Base-by-base conservation (phyloP, 306 rosid species). In the Lablab purpureus region DNA sequence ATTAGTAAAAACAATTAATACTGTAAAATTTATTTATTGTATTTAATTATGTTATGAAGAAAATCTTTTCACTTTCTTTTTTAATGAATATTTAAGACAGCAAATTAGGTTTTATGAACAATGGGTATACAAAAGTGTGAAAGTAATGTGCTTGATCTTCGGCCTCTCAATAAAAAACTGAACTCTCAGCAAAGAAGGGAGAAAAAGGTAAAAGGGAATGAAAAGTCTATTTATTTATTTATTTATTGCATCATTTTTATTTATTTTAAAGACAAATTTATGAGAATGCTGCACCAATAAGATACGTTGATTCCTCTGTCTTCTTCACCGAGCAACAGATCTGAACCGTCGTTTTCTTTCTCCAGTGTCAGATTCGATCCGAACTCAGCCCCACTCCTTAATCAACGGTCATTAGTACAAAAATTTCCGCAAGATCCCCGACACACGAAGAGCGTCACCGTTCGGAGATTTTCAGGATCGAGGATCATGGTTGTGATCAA, bases 331-430 rank as follows among this genome's bases (percentile, higher is more conserved):
- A 47, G 45, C 67, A 66, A 56, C 58, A 66, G 23, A 83, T 83
- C 83, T 37, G 77, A 36, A 25, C 86, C 77, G 80, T 83, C 73
- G 3, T 25, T 73, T 67, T 34, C 76, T 55, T 46, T 73, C 25
- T 70, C 15, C 51, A 22, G 19, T 10, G 55, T 77, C 55, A 41
- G 76, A 66, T 82, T 34, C 75, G 10, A 52, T 52, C 66, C 32
- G 12, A 52, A 45, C 4, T 7, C 49, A n/a, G 6, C 27, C 17
- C 22, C 52, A 45, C 14, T 18, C 22, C 21, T 62, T 66, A 28
- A 30, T 74, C 65, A 30, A 67, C 23, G 55, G 27, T 45, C 52
- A 65, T 52, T 43, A 66, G 46, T 17, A 11, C 52, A 25, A 46
- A 50, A 50, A 5, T 9, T 22, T 32, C n/a, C 2, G 0, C 11